Base-by-base conservation (phyloP, 441 rosid genomes). In the Dalechampia spathulata region DNA sequence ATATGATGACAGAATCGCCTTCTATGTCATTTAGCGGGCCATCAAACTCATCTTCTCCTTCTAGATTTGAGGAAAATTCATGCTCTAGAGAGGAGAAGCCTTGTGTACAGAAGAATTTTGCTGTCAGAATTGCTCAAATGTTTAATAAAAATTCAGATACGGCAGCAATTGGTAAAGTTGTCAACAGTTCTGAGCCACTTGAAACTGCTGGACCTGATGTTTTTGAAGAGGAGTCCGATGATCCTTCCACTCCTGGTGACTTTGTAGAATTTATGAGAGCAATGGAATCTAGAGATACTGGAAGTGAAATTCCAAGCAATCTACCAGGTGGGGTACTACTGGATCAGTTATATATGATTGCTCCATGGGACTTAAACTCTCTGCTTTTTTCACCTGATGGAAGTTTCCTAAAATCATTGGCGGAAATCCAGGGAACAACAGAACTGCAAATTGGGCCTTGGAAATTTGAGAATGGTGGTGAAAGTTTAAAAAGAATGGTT, bases 261-360 rank as follows among this genome's bases (percentile, higher is more conserved):
- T 92, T 89, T 59, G 82, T 75, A 63, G 90, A 89, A 64, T 52
- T 72, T 9, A 70, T 89, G 72, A 85, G 76, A 72, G 65, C 53
- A 4, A 61, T 85, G 85, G 84, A 81, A 75, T 72, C 89, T 7
- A 81, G 68, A 57, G 95, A 83, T 70, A 77, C 64, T 55, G 92
- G 67, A 48, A 67, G 52, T 61, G 99, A 85, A 70, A 42, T 56
- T 60, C 99, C 96, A 12, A 51, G 76, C 61, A 78, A 76, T 75
- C 71, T 93, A 66, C 70, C 97, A 0, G 99, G 99, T 36, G 99
- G 96, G 54, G 73, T 89, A 36, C 79, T 93, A 61, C 58, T 89
- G 8, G 97, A 93, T 23, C 92, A 89, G 60, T 66, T 74, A 32
- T 89, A 79, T 69, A 55, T 76, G 68, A 76, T 71, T 14, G n/a